Evolutionary conservation across 2,329 filamentous ascomycete genomes (phyloP).

Genomic region (Ilyonectria sp.): DNA sequence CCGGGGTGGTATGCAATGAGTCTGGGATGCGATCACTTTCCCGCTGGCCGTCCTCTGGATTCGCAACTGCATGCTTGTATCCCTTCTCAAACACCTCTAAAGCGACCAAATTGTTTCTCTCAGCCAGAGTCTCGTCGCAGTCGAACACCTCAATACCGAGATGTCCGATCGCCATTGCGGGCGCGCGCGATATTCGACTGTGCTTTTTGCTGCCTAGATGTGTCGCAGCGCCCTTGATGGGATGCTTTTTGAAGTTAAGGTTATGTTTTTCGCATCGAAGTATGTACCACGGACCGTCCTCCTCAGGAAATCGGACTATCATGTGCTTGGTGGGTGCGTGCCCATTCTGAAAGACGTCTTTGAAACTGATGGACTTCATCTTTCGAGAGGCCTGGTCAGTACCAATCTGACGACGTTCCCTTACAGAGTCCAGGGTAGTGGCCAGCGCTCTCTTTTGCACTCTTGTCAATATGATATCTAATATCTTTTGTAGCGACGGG

Average conservation of each 20-base stretch:
- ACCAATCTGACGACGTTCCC: too few relatives aligned
- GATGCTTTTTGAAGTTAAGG: conserved; percentile 3
- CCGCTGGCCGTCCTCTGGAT: too few relatives aligned
- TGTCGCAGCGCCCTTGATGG: conserved; percentile 14
- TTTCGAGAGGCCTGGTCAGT: too few relatives aligned
- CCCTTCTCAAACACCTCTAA: background rate
- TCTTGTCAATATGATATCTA: too few relatives aligned
- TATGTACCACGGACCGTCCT: conserved; percentile 22
- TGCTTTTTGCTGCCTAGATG: conserved; percentile 15
- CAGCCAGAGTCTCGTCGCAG: conserved; percentile 5
- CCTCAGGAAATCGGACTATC: conserved; percentile 2
- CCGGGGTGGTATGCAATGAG: background rate
- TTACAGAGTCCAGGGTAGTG: too few relatives aligned
- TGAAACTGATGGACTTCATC: conserved; percentile 5
- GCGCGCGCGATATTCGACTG: background rate
- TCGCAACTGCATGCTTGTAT: background rate
- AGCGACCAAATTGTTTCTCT: conserved; percentile 15
- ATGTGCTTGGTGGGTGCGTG: conserved; percentile 12
- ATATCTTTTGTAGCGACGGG: too few relatives aligned
- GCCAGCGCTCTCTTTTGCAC: too few relatives aligned
- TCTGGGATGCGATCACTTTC: background rate
- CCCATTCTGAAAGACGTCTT: conserved; percentile 16
- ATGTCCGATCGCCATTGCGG: background rate
- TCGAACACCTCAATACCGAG: conserved; percentile 14
- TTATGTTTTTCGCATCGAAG: conserved; percentile 15